Conservation (phyloP, 306 rosid species). For the Erythrophleum fordii region DNA sequence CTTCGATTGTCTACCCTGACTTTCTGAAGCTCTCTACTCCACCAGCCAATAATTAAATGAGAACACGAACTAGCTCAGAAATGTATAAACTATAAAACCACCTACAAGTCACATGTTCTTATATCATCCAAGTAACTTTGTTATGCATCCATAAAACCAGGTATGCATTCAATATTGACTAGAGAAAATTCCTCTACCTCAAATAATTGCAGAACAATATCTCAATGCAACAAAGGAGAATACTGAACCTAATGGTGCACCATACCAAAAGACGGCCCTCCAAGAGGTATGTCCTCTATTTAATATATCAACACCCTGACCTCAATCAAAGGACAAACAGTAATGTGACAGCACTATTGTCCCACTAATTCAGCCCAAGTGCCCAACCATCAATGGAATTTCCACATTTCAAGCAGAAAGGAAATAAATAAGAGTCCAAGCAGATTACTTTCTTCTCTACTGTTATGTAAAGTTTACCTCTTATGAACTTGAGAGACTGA, state of each 20-base stretch:
- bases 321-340: neutral
- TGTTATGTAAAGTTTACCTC: neutral
- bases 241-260: neutral
- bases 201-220: too few relatives aligned
- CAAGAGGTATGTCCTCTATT: neutral
- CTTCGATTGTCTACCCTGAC: conserved; percentile 57
- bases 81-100: conserved; percentile 24
- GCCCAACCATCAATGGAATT: neutral
- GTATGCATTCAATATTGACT: neutral
- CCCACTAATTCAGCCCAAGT: conserved; percentile 20
- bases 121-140: conserved; percentile 11
- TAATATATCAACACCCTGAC: neutral
- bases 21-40: conserved; percentile 61
- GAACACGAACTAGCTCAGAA: conserved; percentile 11
- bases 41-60: conserved; percentile 33
- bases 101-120: conserved; percentile 10
- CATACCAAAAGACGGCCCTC: too few relatives aligned
- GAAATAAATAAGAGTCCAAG: neutral
- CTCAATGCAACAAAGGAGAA: too few relatives aligned
- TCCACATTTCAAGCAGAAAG: neutral
- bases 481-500: conserved; percentile 5
- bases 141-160: neutral
- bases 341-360: conserved; percentile 9
- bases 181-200: neutral
- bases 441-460: neutral